Evolutionary conservation across 768 basidiomycete species (phyloP), one percentile per base, ranked within the genome.

Genomic region (Podaxis carcinomalis): DNA sequence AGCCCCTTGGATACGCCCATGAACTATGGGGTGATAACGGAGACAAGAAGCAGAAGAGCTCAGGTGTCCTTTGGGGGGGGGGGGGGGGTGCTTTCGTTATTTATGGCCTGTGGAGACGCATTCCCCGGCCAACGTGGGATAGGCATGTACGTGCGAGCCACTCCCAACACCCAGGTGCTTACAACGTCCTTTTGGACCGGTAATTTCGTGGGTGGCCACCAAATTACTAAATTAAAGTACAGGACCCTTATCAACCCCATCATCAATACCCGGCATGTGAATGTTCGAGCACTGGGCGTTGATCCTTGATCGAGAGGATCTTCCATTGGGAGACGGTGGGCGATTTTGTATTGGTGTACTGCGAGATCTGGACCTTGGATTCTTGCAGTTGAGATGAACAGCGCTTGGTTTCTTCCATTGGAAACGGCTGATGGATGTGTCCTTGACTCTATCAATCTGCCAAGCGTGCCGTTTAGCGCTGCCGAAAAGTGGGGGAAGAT

Each of bases 91-190:
- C 3, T 19, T 28, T 50, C 21, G 47, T 23, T 58, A 58, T 58
- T 58, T 58, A 50, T 58, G 35, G 46, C 42, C 23, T 32, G 32
- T 32, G 7, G 21, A 35, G 5, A 4, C 23, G 28, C 13, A 16
- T 32, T 27, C 25, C 21, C 25, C 57, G 57, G 57, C 2, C 21
- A 51, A 13, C 57, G 57, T 58, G 57, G 57, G 57, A 58, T 39
- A 14, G 5, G 25, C 25, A 1, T 49, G 47, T 44, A 16, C 42
- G 16, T 44, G 7, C 7, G 32, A 32, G 32, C 32, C 32, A 32
- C 32, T 32, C 32, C 32, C 1, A 44, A 44, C 16, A n/a, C 19
- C 5, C 32, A 44, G 19, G 52, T 9, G n/a, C 10, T 23, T 54
- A 19, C 25, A 53, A 37, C 27, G 16, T 25, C 39, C 42, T 56